These are phyloP conservation scores for Alternaria longipes DNA, from an alignment of 2,329 filamentous ascomycete species.

Conservation along the genomic window DNA sequence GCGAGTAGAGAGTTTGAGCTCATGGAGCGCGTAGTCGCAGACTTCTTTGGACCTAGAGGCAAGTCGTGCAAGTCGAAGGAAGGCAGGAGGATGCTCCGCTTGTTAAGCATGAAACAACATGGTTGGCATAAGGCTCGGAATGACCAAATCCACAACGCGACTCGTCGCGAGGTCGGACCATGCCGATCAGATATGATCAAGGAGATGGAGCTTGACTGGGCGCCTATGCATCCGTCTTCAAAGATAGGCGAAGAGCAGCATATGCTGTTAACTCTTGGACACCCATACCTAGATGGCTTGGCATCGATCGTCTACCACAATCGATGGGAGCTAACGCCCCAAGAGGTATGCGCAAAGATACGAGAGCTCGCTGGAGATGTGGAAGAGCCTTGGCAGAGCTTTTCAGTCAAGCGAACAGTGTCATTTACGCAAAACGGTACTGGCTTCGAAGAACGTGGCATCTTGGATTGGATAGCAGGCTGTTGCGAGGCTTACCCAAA, in stretches of 20 bases:
- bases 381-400: conserved; percentile 26
- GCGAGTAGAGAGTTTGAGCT: conserved; percentile 14
- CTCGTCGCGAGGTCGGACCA: conserved; percentile 2
- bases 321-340: conserved; percentile 15
- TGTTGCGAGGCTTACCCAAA: conserved; percentile 20
- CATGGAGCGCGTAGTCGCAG: conserved; percentile 17
- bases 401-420: conserved; percentile 13
- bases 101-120: conserved; percentile 11
- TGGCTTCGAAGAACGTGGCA: conserved; percentile 3
- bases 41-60: conserved; percentile 16
- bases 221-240: background rate
- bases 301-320: conserved; percentile 11
- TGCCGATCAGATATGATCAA: conserved; percentile 8
- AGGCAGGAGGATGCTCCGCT: conserved; percentile 13
- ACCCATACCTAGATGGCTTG: conserved; percentile 24
- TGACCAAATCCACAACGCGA: conserved; percentile 16
- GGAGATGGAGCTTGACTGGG: conserved; percentile 12
- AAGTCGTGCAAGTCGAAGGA: conserved; percentile 4
- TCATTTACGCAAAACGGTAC: background rate
- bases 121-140: conserved; percentile 11
- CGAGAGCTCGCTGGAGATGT: conserved; percentile 17
- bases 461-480: conserved; percentile 21
- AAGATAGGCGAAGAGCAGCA: conserved; percentile 7
- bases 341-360: conserved; percentile 22
- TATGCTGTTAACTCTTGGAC: conserved; percentile 24